Percentiles rank a stretch among this genome's conserved stretches.
Conservation (phyloP, 768 basidiomycete species). For the Boletus patriciae region DNA sequence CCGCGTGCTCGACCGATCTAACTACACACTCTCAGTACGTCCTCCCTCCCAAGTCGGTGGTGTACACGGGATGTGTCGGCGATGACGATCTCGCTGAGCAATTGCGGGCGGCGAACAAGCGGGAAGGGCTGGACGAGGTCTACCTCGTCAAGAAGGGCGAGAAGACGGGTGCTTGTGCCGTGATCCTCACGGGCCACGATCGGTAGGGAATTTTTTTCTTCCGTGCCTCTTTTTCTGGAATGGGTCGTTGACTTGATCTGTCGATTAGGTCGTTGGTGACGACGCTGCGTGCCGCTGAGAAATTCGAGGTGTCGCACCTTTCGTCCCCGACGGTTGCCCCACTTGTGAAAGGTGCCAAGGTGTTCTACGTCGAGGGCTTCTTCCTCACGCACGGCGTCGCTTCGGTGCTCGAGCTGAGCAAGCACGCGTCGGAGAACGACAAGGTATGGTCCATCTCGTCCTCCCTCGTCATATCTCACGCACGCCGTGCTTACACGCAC, state of each 20-base stretch:
- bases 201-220: constrained; percentile 48
- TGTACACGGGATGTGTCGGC: constrained; percentile 93
- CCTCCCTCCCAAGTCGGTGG: constrained; percentile 83
- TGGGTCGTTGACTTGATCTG: background rate
- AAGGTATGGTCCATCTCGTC: constrained; percentile 52
- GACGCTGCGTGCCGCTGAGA: constrained; percentile 85
- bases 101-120: constrained; percentile 84
- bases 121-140: constrained; percentile 84
- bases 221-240: background rate
- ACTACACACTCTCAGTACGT: constrained; percentile 61
- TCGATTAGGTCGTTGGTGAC: constrained; percentile 82
- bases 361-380: constrained; percentile 95
- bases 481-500: background rate
- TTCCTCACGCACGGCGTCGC: constrained; percentile 93
- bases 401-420: constrained; percentile 68
- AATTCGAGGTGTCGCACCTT: constrained; percentile 81
- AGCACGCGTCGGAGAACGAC: constrained; percentile 68
- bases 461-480: background rate
- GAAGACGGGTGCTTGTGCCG: constrained; percentile 96
- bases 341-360: constrained; percentile 75
- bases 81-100: constrained; percentile 90
- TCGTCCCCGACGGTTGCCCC: constrained; percentile 71
- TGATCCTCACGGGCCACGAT: constrained; percentile 90
- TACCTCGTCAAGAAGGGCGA: constrained; percentile 87
- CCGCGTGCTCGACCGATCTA: background rate